phyloP scores from a whole-genome alignment of 805 yeast genomes.

The Scheffersomyces coipomensis region DNA sequence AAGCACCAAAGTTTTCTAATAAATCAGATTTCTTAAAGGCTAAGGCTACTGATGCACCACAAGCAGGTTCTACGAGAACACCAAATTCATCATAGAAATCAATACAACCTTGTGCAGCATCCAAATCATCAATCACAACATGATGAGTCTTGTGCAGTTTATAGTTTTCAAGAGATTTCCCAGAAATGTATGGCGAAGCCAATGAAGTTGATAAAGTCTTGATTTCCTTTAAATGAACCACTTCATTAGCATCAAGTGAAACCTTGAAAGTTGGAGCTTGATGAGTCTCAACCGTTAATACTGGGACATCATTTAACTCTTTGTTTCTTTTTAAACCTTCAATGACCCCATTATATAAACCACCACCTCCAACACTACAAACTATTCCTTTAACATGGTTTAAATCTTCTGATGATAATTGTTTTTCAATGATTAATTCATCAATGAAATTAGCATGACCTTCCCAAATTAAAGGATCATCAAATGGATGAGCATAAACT shows the following conservation, averaged over 20 bases:
- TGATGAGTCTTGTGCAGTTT: conserved; percentile 14
- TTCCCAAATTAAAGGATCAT: conserved; percentile 27
- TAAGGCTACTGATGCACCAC: conserved; percentile 26
- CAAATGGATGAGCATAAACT: conserved; percentile 33
- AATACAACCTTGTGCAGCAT: conserved; percentile 20
- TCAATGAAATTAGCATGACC: conserved; percentile 26
- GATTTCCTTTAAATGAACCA: conserved; percentile 15
- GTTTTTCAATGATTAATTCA: conserved; percentile 19
- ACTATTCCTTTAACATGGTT: conserved; percentile 23
- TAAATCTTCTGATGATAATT: conserved; percentile 13
- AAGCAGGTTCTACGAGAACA: conserved; percentile 29
- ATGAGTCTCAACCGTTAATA: conserved; percentile 25
- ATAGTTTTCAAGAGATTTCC: conserved; percentile 15
- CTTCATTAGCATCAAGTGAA: conserved; percentile 17
- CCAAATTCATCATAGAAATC: conserved; percentile 20
- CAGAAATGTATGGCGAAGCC: conserved; percentile 27
- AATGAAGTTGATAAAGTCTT: conserved; percentile 25
- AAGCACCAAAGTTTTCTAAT: conserved; percentile 12
- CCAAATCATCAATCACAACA: conserved; percentile 20
- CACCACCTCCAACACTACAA: conserved; percentile 36
- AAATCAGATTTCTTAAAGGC: conserved; percentile 12
- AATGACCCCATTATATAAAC: conserved; percentile 28
- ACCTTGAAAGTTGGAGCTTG: conserved; percentile 22
- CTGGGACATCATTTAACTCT: conserved; percentile 14
- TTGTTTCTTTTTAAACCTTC: conserved; percentile 18